Conservation (phyloP, 1,284 basidiomycete genomes). For the Cronartium quercuum region DNA sequence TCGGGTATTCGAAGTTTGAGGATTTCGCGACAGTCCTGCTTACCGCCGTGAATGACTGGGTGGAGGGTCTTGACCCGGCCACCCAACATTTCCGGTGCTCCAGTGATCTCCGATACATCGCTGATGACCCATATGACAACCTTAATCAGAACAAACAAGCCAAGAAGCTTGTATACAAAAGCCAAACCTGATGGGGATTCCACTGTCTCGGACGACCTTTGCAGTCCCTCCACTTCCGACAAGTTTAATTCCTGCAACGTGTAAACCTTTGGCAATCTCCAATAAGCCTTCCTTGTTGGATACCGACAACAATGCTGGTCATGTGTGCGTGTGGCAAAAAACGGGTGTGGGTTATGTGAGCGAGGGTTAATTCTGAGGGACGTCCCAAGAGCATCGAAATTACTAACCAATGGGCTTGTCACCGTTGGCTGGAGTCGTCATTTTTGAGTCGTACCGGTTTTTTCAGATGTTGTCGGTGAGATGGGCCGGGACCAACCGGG, state of each 20-base stretch:
- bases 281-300: conserved; percentile 93
- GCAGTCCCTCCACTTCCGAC: conserved; percentile 96
- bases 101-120: conserved; percentile 96
- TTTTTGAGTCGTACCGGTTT: background rate
- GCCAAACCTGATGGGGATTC: conserved; percentile 78
- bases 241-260: conserved; percentile 73
- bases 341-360: background rate
- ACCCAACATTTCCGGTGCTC: conserved; percentile 98
- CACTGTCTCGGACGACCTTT: conserved; percentile 91
- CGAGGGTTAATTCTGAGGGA: background rate
- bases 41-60: conserved; percentile 94
- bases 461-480: too few species aligned
- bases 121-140: conserved; percentile 52
- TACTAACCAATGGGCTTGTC: conserved; percentile 31
- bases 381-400: background rate
- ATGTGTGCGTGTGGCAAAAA: conserved; percentile 35
- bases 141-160: background rate
- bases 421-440: conserved; percentile 35
- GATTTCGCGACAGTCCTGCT: conserved; percentile 40
- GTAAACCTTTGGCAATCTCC: conserved; percentile 77
- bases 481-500: too few species aligned
- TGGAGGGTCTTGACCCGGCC: conserved; percentile 99
- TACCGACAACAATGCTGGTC: conserved; percentile 76
- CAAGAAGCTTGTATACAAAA: conserved; percentile 2
- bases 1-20: background rate